phyloP scores from a whole-genome alignment of 192 early-diverging fungal genomes.

The Geranomyces michiganensis region DNA sequence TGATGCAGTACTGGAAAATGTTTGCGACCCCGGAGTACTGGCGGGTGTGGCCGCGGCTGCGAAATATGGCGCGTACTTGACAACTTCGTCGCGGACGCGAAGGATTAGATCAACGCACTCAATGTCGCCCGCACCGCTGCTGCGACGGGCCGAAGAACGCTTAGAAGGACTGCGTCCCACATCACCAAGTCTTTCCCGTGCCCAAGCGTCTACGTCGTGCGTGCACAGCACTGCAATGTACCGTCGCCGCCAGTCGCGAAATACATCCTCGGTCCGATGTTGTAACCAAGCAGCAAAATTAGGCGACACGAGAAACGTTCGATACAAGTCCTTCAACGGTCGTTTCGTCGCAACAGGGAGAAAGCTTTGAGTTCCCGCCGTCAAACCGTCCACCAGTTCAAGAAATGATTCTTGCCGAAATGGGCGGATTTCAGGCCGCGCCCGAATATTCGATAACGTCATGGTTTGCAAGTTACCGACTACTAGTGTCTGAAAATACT shows the following conservation, averaged over 20 bases:
- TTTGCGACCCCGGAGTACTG: neutral
- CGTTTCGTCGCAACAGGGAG: conserved; percentile 57
- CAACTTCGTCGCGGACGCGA: conserved; percentile 67
- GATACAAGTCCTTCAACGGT: conserved; percentile 80
- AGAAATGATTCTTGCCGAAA: conserved; percentile 80
- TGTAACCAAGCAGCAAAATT: conserved; percentile 98
- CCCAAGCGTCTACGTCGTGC: conserved; percentile 59
- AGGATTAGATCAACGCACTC: conserved; percentile 74
- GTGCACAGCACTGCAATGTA: conserved; percentile 75
- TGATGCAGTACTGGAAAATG: neutral
- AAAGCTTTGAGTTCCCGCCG: conserved; percentile 24
- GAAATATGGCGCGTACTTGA: conserved; percentile 40
- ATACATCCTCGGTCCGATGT: conserved; percentile 73
- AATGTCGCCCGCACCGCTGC: conserved; percentile 50
- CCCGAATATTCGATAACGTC: conserved; percentile 51
- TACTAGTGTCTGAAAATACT: conserved; percentile 88
- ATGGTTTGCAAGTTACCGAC: conserved; percentile 63
- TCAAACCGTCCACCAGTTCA: conserved; percentile 59
- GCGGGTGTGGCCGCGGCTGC: neutral
- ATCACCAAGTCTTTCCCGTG: conserved; percentile 15
- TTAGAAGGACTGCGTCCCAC: neutral
- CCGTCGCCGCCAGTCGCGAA: conserved; percentile 75
- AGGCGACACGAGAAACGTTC: conserved; percentile 85
- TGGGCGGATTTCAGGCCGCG: conserved; percentile 70
- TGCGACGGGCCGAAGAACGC: neutral